Base-by-base conservation (phyloP, 495 filamentous ascomycete species). In the Diplogelasinospora grovesii region DNA sequence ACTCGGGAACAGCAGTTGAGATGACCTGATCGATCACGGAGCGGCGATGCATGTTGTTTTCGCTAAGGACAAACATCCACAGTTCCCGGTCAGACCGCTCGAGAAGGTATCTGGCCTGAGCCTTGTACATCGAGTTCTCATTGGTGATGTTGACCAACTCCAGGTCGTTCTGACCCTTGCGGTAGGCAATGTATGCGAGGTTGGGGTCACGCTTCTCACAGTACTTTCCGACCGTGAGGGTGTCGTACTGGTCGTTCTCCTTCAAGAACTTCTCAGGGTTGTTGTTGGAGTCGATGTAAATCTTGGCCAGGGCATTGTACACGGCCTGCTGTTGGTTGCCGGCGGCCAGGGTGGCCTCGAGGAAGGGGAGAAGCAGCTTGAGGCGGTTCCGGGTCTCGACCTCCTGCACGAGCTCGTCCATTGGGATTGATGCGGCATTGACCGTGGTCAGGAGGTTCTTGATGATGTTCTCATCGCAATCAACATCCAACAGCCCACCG, bases 271-370 rank as follows among this genome's bases (percentile, higher is more conserved):
- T 90, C 75, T 99, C 93, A 0, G 93, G 93, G 59, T 95, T 88
- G 67, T 95, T 96, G 73, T 99, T 99, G 61, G 83, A 90, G 63
- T 97, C 93, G 49, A 99, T 99, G 69, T 99, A 99, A 47, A 99
- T 97, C 82, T 99, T 99, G 6, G 93, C 93, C 24, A 99, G 77
- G 10, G 93, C 93, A 50, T 99, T 96, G 74, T 89, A 99, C 32
- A 99, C 87, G 20, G 92, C 93, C 66, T 93, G 87, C 64, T 99
- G 92, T 61, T 96, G 87, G 65, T 96, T 96, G 25, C 93, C 93
- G 41, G 77, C 78, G 24, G 85, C 85, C 26, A 97, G 68, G 13
- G 87, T 96, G 36, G 85, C 81, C 69, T 99, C 93, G 9, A 99
- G 78, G 82, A 97, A 99, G 19, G 93, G 93, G 29, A 99, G 66